Conservation (phyloP, 345 rosid genomes). For the Sonneratia alba region DNA sequence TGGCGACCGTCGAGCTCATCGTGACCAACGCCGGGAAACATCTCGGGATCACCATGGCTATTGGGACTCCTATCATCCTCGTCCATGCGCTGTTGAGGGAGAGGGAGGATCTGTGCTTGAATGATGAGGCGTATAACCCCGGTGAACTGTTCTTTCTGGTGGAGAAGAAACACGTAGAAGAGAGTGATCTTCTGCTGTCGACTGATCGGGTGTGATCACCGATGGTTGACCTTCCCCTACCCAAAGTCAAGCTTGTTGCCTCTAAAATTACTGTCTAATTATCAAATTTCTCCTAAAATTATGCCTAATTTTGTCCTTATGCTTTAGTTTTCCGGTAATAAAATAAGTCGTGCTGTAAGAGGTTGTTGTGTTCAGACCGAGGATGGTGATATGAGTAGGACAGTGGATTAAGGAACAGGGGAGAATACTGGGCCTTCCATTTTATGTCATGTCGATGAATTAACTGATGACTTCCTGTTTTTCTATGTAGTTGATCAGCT, state of each 20-base stretch:
- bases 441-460: too few relatives aligned
- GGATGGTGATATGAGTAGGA: too few relatives aligned
- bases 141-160: conserved; percentile 9
- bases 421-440: too few relatives aligned
- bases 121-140: not conserved
- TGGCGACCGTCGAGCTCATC: conserved; percentile 12
- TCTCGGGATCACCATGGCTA: conserved; percentile 16
- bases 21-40: conserved; percentile 14
- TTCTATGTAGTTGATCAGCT: too few relatives aligned
- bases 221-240: not conserved
- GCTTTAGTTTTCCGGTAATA: too few relatives aligned
- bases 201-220: not conserved
- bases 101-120: conserved; percentile 4
- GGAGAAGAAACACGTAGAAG: not conserved
- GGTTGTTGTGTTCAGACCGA: too few relatives aligned
- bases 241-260: not conserved
- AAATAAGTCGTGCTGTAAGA: too few relatives aligned
- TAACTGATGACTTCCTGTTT: too few relatives aligned
- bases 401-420: too few relatives aligned
- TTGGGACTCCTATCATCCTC: conserved; percentile 13
- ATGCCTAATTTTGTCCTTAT: too few relatives aligned
- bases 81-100: conserved; percentile 21
- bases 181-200: not conserved
- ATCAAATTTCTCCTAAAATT: too few relatives aligned
- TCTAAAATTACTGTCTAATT: too few relatives aligned